phyloP scores from a whole-genome alignment of 129 eudicot genomes.

The Helichrysum umbraculigerum region DNA sequence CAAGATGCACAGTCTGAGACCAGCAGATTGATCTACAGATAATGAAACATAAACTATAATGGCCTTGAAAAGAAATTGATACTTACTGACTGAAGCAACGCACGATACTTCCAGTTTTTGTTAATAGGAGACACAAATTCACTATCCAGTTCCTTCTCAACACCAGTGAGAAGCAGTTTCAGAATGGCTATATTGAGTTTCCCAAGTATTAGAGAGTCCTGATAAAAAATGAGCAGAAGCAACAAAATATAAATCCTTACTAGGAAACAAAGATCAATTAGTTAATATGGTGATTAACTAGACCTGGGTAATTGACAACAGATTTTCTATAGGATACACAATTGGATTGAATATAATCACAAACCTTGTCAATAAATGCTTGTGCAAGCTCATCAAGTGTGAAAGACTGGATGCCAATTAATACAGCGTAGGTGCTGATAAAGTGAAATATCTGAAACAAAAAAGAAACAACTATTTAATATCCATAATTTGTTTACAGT shows the following conservation, averaged over 20 bases:
- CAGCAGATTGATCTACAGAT: background rate
- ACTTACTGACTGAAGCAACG: slow-evolving; percentile 71
- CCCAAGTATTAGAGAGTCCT: slow-evolving; percentile 86
- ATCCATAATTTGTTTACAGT: slow-evolving; percentile 5
- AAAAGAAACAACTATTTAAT: slow-evolving; percentile 21
- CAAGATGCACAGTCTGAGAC: background rate
- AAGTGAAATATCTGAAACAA: slow-evolving; percentile 77
- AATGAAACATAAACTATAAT: background rate
- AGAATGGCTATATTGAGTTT: slow-evolving; percentile 67
- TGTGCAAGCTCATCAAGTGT: slow-evolving; percentile 84
- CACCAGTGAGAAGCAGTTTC: slow-evolving; percentile 64
- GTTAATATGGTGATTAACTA: slow-evolving; percentile 6
- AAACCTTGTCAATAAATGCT: slow-evolving; percentile 80
- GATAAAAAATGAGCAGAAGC: slow-evolving; percentile 24
- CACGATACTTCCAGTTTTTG: slow-evolving; percentile 72
- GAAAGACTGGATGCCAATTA: slow-evolving; percentile 56
- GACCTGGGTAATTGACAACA: slow-evolving; percentile 1
- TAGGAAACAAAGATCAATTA: slow-evolving; percentile 4
- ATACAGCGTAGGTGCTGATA: slow-evolving; percentile 73
- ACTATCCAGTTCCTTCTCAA: slow-evolving; percentile 60
- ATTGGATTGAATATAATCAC: slow-evolving; percentile 23
- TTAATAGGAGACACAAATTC: slow-evolving; percentile 46
- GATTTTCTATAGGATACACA: slow-evolving; percentile 1
- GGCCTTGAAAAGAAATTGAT: background rate
- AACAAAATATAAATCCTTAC: background rate